phyloP scores from a whole-genome alignment of 768 basidiomycete genomes.

The Mycena polygramma region DNA sequence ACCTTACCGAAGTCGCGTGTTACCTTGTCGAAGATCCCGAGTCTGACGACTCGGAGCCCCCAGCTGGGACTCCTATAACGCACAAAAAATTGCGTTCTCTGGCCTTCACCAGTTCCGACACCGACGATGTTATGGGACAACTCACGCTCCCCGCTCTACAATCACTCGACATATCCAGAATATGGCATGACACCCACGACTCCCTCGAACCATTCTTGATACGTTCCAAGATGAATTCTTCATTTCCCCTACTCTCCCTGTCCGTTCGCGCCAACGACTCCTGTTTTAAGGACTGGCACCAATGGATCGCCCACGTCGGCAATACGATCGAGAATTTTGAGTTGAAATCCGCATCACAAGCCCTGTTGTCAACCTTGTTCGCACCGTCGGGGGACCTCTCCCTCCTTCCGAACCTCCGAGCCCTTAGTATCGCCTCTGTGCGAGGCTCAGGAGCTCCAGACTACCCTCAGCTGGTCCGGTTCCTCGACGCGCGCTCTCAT shows the following conservation, averaged over 20 bases:
- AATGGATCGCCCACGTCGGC: background rate
- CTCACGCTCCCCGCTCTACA: background rate
- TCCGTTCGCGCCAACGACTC: background rate
- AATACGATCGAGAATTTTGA: background rate
- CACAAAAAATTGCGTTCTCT: background rate
- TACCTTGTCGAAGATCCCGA: background rate
- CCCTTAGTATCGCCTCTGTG: background rate
- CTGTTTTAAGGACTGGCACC: background rate
- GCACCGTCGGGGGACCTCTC: background rate
- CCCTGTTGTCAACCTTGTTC: background rate
- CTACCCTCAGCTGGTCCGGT: background rate
- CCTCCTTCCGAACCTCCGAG: background rate
- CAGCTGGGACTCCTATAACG: no score
- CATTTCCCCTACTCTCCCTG: background rate
- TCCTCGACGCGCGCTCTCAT: background rate
- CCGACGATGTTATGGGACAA: background rate
- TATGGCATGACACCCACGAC: background rate
- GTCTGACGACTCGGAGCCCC: background rate
- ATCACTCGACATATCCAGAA: background rate
- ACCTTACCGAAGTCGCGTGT: background rate
- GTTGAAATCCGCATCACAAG: background rate
- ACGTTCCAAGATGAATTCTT: background rate
- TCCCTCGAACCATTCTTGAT: background rate
- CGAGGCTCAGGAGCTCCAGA: background rate
- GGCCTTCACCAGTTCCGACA: background rate